phyloP scores from a whole-genome alignment of 176 grass and related monocot species.

The Oryza australiensis region DNA sequence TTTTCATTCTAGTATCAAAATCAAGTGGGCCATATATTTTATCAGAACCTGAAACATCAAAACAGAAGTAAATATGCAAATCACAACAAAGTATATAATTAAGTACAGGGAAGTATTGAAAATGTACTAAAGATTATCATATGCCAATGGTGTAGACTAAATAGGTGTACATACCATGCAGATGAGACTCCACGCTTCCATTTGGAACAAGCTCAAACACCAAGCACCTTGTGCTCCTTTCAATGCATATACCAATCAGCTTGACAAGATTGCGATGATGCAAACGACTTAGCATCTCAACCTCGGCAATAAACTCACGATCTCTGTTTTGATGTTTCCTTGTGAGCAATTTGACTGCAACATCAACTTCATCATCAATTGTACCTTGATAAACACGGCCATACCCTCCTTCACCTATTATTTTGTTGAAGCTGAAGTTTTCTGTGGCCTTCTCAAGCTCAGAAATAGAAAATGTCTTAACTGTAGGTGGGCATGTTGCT shows the following conservation, averaged over 20 bases:
- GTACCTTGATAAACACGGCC: conserved; percentile 77
- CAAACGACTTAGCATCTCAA: conserved; percentile 93
- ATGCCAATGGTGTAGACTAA: background rate
- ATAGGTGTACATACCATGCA: conserved; percentile 66
- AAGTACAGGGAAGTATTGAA: background rate
- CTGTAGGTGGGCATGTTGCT: conserved; percentile 56
- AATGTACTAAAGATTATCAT: background rate
- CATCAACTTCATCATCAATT: conserved; percentile 62
- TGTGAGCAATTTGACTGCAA: conserved; percentile 93
- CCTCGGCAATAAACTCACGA: conserved; percentile 89
- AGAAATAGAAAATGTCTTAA: conserved; percentile 68
- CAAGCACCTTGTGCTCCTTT: conserved; percentile 73
- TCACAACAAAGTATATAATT: background rate
- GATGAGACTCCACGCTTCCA: conserved; percentile 93
- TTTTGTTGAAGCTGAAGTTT: conserved; percentile 66
- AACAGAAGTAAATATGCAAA: conserved; percentile 13
- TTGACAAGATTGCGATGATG: conserved; percentile 99
- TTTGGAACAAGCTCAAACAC: conserved; percentile 91
- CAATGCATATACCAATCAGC: conserved; percentile 86
- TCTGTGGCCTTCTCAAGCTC: conserved; percentile 92
- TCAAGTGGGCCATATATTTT: conserved; percentile 68
- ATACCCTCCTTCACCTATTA: conserved; percentile 93
- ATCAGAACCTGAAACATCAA: conserved; percentile 55
- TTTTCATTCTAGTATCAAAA: conserved; percentile 82
- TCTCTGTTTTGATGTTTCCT: conserved; percentile 77